Conservation (phyloP, 805 yeast species). For the Candida pseudoglaebosa region DNA sequence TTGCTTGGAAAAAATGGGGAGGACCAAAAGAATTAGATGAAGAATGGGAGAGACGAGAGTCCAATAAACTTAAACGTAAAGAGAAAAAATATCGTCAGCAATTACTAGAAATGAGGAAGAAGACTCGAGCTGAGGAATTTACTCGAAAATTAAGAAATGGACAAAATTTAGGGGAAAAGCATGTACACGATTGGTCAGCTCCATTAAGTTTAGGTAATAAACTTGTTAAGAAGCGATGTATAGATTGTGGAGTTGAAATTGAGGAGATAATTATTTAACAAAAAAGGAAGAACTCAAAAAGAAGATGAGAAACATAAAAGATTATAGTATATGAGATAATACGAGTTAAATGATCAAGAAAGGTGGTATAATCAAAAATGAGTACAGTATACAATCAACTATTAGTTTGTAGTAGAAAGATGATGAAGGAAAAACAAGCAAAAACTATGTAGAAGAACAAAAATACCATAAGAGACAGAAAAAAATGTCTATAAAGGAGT, state of each 20-base stretch:
- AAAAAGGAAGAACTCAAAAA: no score
- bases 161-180: slow-evolving; percentile 52
- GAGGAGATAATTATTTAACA: slow-evolving; percentile 64
- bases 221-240: slow-evolving; percentile 57
- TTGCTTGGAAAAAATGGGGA: slow-evolving; percentile 93
- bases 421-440: no score
- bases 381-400: no score
- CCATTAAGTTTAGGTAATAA: slow-evolving; percentile 40
- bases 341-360: no score
- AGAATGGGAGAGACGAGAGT: slow-evolving; percentile 89
- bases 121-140: slow-evolving; percentile 87
- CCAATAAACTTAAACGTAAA: slow-evolving; percentile 61
- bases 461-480: no score
- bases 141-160: slow-evolving; percentile 67
- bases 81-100: slow-evolving; percentile 78
- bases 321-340: no score
- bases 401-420: no score
- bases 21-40: slow-evolving; percentile 80
- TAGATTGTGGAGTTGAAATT: slow-evolving; percentile 77
- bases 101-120: slow-evolving; percentile 81
- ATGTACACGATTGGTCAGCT: slow-evolving; percentile 71
- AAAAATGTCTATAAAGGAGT: no score
- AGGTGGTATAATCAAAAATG: no score
- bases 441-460: no score
- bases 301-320: no score